Base-by-base conservation (phyloP, 257 asterid genomes). In the Datura wrightii region DNA sequence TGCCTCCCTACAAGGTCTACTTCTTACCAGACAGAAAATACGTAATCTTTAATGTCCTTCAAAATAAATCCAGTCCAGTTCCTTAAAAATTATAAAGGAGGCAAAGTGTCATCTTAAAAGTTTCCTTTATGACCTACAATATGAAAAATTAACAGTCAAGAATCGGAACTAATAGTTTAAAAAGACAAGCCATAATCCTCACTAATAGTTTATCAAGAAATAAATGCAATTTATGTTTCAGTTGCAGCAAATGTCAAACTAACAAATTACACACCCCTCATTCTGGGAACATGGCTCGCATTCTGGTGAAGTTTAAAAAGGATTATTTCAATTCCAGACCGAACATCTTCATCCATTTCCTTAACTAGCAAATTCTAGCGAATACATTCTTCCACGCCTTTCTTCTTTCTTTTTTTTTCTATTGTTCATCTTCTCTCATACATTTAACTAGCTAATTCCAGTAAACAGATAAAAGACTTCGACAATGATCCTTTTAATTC, bases 121-220 rank as follows among this genome's bases (percentile, higher is more conserved):
- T 50, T 79, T 60, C 58, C 53, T 85, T 82, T 83, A 83, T 41
- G 80, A 79, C 90, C 88, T 87, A 85, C 83, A 85, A 79, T 79
- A 83, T 39, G 60, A 85, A 79, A 56, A 62, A 79, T 74, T 16
- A 48, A 70, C 10, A 31, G 46, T 11, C 69, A 83, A 82, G 65
- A 85, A 80, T 24, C 31, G 7, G 16, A 79, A 81, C n/a, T 4
- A 2, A 2, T 2, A 39, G 42, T 39, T 39, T 39, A 31, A 48
- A 41, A 37, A 11, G 6, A 15, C 71, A 36, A 36, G 2, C 46
- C 46, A 65, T 65, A 65, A 34, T 31, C 48, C 78, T 37, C 50
- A 67, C 11, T 67, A 14, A 37, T 6, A 37, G 50, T 37, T 15
- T 15, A 67, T 76, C 31, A 76, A 76, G 63, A 76, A 76, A 50